Conservation (phyloP, 1,139 yeast species). For the Trichomonascaceae sp. region DNA sequence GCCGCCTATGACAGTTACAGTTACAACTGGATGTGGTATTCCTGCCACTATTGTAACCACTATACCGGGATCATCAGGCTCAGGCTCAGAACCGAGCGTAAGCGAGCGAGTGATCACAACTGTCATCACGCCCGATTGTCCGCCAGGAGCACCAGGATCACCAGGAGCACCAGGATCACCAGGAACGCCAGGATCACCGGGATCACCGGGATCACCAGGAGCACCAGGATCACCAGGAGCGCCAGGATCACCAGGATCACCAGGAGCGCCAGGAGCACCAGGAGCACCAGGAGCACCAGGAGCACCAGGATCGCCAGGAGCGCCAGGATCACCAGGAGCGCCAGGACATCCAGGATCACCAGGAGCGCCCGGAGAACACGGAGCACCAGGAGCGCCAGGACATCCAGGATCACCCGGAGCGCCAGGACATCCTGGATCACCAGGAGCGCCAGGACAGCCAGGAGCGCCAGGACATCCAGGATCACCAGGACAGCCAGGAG, state of each 20-base stretch:
- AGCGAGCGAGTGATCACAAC: neutral
- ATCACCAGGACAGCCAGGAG: neutral
- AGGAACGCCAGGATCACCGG: slow-evolving; percentile 5
- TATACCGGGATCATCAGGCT: neutral
- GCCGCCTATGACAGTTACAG: neutral
- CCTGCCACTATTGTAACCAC: slow-evolving; percentile 1
- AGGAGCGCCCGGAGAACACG: neutral
- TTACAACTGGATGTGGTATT: neutral
- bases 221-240: slow-evolving; percentile 7
- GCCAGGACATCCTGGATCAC: neutral
- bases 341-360: slow-evolving; percentile 1
- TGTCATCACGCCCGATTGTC: neutral
- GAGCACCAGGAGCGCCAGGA: neutral
- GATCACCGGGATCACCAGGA: slow-evolving; percentile 5
- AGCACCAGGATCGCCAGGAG: neutral
- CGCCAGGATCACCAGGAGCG: slow-evolving; percentile 1
- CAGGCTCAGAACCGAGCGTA: neutral
- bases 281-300: slow-evolving; percentile 4
- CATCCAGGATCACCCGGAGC: neutral
- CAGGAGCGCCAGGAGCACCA: slow-evolving; percentile 1
- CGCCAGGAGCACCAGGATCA: slow-evolving; percentile 4
- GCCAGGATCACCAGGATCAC: slow-evolving; percentile 3
- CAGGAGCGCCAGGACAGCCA: neutral
- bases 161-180: slow-evolving; percentile 3
- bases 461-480: neutral